Evolutionary conservation across 1,139 yeast genomes (phyloP), one percentile per base, ranked within the genome.

Genomic region (Schwanniomyces etchellsii): DNA sequence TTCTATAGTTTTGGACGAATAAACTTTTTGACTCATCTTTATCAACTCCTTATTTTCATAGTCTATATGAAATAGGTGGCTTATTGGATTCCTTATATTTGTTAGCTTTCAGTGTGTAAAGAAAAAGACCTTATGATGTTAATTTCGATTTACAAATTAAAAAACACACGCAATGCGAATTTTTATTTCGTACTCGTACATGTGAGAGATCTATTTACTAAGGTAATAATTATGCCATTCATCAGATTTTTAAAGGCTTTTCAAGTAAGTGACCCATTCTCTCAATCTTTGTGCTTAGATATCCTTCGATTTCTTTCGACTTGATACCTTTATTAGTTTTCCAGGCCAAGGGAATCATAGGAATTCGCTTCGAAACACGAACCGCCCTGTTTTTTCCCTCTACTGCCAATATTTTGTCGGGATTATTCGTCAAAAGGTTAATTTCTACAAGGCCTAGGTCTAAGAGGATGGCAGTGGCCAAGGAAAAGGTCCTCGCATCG

Each of bases 271-370:
- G 99, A 1, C 98, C 99, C 99, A 93, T 93, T 48, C 95, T 71
- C 55, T 89, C 96, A 33, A 88, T 84, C 60, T 93, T 93, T 1
- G 98, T 89, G 47, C 93, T 75, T 39, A 93, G 64, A 50, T 93
- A 93, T 3, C 95, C 94, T 45, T 91, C 95, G 17, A 91, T 83
- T 55, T 93, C 99, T 40, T 71, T 72, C 23, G 91, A 77, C 42
- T 79, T 71, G 38, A 91, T 82, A 3, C 97, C 97, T 10, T 56
- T 60, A 10, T 64, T 62, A 34, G 68, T 45, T 63, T 44, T 51
- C 98, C 98, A 93, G 6, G 95, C 89, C 35, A 89, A 68, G 9
- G 98, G 98, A 3, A 91, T 74, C 99, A 93, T 93, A 18, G 98
- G 95, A 3, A 89, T 89, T 41, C 98, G 73, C 54, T 88, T 91